phyloP scores from a whole-genome alignment of 345 rosid genomes.

The Aquilaria yunnanensis region DNA sequence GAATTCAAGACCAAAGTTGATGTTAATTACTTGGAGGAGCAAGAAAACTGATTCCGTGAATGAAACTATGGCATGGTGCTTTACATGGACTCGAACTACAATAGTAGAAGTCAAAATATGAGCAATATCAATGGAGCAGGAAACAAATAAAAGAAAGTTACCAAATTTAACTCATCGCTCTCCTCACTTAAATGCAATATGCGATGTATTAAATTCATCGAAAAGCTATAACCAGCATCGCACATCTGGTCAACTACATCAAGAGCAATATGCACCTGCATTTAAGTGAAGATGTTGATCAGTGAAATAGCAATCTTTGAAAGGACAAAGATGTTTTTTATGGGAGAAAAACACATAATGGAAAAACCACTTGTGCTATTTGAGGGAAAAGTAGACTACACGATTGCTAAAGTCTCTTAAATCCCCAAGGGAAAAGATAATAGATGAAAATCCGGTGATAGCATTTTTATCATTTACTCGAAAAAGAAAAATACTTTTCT shows the following conservation, averaged over 20 bases:
- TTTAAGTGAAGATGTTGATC: conserved; percentile 13
- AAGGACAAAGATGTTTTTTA: too few species aligned
- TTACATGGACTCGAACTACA: too few species aligned
- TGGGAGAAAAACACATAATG: too few species aligned
- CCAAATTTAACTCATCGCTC: conserved; percentile 60
- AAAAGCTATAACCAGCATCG: conserved; percentile 44
- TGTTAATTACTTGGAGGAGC: too few species aligned
- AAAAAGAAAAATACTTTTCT: too few species aligned
- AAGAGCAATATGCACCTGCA: conserved; percentile 73
- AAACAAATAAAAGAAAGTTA: conserved; percentile 16
- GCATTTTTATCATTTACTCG: too few species aligned
- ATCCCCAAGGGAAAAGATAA: too few species aligned
- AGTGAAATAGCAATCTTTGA: conserved; percentile 3
- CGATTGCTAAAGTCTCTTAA: too few species aligned
- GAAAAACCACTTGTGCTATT: too few species aligned
- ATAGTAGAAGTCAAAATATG: neutral
- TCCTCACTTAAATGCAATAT: conserved; percentile 52
- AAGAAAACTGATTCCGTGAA: neutral
- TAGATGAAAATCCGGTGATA: too few species aligned
- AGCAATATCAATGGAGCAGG: neutral
- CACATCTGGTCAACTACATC: conserved; percentile 59
- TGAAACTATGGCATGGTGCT: neutral
- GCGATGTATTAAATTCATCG: conserved; percentile 38
- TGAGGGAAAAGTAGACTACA: too few species aligned
- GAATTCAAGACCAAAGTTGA: too few species aligned